These are phyloP conservation scores for Syzygium syzygioides DNA, from an alignment of 441 rosid species.

Conservation along the genomic window DNA sequence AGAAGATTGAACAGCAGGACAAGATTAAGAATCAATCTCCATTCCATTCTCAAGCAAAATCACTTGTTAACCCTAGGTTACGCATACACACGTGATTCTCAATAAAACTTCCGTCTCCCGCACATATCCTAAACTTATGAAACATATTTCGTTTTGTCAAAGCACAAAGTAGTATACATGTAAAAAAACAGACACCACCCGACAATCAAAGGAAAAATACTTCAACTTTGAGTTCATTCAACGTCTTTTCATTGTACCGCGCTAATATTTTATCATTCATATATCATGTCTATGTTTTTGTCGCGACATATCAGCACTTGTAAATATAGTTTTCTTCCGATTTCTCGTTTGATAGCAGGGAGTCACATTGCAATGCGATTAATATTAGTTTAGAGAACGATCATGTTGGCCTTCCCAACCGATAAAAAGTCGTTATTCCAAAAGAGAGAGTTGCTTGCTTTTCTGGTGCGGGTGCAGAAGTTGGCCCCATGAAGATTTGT, in stretches of 20 bases:
- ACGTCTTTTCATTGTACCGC: neutral
- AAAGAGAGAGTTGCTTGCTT: neutral
- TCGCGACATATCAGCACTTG: too few species aligned
- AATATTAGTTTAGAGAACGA: neutral
- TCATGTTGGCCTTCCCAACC: neutral
- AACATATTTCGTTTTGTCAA: neutral
- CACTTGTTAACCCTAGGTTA: too few species aligned
- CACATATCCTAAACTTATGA: neutral
- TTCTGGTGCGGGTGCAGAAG: neutral
- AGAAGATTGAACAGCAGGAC: neutral
- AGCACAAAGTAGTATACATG: neutral
- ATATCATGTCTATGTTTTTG: neutral
- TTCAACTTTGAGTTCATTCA: neutral
- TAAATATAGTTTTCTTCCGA: neutral
- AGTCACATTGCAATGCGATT: too few species aligned
- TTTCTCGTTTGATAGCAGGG: neutral
- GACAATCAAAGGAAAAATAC: neutral
- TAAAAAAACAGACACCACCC: neutral
- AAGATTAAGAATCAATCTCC: neutral
- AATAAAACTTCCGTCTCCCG: neutral
- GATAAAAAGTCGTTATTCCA: neutral
- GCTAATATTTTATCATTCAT: neutral
- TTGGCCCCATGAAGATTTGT: neutral
- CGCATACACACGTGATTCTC: fast-evolving
- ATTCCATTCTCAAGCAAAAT: neutral